These are phyloP conservation scores for Lipomyces kockii DNA, from an alignment of 805 yeast species.

Conservation along the genomic window DNA sequence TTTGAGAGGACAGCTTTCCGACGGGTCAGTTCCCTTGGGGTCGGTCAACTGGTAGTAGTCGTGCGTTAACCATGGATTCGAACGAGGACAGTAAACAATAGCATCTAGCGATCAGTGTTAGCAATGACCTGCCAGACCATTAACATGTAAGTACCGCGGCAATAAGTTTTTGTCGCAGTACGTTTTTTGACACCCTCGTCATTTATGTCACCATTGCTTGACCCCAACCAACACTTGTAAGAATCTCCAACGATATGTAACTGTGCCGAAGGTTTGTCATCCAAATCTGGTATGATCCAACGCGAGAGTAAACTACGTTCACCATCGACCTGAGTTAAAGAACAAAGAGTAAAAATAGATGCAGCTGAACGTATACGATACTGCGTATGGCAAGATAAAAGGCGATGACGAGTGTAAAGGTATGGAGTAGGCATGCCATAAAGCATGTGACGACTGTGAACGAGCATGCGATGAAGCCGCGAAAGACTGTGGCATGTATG, in stretches of 20 bases:
- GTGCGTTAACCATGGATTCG: background rate
- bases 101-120: background rate
- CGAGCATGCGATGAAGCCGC: background rate
- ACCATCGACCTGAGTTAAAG: background rate
- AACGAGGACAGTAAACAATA: background rate
- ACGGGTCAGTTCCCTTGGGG: background rate
- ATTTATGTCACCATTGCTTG: background rate
- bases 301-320: background rate
- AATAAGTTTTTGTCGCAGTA: background rate
- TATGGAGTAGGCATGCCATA: background rate
- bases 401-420: background rate
- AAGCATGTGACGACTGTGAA: background rate
- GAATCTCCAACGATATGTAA: background rate
- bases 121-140: background rate
- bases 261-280: background rate
- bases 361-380: background rate
- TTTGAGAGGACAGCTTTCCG: background rate
- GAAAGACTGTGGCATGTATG: background rate
- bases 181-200: background rate
- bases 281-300: background rate
- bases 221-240: background rate
- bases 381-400: background rate
- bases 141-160: background rate
- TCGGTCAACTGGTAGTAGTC: background rate
- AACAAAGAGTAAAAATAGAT: background rate